Percentiles rank a stretch among this genome's conserved stretches.
Conservation (phyloP, 202 grass and related monocot genomes). For the Panicum hallii region DNA sequence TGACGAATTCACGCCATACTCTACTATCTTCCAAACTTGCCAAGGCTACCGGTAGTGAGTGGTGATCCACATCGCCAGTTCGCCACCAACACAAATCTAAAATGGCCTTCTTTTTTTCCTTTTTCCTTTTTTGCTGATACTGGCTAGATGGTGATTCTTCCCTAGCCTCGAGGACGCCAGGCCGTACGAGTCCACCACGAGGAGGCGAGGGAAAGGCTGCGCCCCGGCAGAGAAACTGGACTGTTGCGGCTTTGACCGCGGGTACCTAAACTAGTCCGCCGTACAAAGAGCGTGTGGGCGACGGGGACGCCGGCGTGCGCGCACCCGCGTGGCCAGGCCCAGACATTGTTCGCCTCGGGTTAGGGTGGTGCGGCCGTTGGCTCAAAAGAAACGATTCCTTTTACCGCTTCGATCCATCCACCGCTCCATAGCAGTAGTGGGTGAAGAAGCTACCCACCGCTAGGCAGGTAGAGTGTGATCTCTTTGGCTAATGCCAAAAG, state of each 20-base stretch:
- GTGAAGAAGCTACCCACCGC: background rate
- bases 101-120: too few relatives aligned
- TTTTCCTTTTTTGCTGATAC: too few relatives aligned
- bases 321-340: conserved; percentile 4
- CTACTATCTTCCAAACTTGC: too few relatives aligned
- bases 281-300: background rate
- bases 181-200: background rate
- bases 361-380: background rate
- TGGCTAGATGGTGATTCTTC: too few relatives aligned
- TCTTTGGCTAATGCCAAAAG: background rate
- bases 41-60: too few relatives aligned
- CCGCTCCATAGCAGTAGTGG: background rate
- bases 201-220: background rate
- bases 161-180: background rate
- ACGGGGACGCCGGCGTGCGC: background rate
- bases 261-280: background rate
- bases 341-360: background rate
- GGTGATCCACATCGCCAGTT: too few relatives aligned
- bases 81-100: too few relatives aligned
- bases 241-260: conserved; percentile 30
- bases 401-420: conserved; percentile 30
- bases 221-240: background rate
- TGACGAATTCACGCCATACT: background rate
- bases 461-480: background rate
- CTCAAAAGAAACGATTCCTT: conserved; percentile 35